phyloP scores from a whole-genome alignment of 495 filamentous ascomycete species.

The Podospora sp. region DNA sequence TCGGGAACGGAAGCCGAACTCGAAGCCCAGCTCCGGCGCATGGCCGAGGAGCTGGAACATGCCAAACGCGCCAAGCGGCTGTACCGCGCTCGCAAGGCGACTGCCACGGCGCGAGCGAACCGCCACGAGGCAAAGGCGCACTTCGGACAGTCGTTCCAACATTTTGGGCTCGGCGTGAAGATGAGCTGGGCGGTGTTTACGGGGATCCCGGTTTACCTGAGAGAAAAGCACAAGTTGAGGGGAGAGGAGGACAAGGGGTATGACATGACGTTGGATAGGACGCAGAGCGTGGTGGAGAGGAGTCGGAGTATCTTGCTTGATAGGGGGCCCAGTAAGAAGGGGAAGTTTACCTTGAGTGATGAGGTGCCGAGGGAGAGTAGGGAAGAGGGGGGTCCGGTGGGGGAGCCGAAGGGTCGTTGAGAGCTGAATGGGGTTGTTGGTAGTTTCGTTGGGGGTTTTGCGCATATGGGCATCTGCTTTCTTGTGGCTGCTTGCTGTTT shows the following conservation, averaged over 20 bases:
- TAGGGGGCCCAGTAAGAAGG: not conserved
- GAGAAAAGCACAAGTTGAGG: conserved; percentile 26
- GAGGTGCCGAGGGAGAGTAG: not conserved
- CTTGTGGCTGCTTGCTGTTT: not conserved
- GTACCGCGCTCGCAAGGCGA: conserved; percentile 35
- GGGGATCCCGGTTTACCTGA: conserved; percentile 25
- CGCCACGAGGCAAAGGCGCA: conserved; percentile 32
- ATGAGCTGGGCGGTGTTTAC: conserved; percentile 22
- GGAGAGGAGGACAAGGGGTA: not conserved
- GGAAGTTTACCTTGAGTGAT: not conserved
- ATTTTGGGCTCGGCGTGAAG: conserved; percentile 28
- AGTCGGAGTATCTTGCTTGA: not conserved
- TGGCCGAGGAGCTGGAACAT: conserved; percentile 27
- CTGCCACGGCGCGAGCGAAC: conserved; percentile 31
- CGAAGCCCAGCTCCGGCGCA: conserved; percentile 26
- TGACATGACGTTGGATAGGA: not conserved
- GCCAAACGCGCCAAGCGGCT: conserved; percentile 35
- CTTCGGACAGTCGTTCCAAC: conserved; percentile 28
- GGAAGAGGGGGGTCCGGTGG: not conserved
- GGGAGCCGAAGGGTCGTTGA: not conserved
- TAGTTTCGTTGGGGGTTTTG: not conserved
- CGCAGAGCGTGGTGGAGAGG: not conserved
- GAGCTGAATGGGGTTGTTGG: not conserved
- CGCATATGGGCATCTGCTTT: not conserved
- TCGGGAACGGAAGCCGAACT: conserved; percentile 38